Conservation (phyloP, 1,139 yeast species). For the Suhomyces kunorum region DNA sequence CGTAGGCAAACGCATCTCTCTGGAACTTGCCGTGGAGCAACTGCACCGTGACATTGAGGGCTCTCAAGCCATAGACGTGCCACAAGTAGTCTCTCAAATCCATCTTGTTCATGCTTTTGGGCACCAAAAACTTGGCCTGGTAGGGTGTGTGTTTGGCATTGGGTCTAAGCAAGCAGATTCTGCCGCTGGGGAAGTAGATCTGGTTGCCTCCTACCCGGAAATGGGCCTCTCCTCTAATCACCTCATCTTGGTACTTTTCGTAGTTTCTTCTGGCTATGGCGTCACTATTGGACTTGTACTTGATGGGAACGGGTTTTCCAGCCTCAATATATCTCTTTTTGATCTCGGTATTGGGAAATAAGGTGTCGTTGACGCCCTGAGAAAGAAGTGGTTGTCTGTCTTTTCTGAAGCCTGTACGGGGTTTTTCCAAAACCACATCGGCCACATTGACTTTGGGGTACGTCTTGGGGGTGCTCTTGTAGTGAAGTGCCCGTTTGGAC, state of each 20-base stretch:
- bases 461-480: slow-evolving; percentile 32
- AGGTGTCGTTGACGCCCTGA: slow-evolving; percentile 41
- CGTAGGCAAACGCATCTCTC: slow-evolving; percentile 61
- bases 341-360: slow-evolving; percentile 45
- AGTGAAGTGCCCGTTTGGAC: slow-evolving; percentile 30
- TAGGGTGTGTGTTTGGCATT: slow-evolving; percentile 94
- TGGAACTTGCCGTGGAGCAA: slow-evolving; percentile 71
- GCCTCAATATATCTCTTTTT: slow-evolving; percentile 36
- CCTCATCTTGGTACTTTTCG: slow-evolving; percentile 52
- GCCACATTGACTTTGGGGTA: slow-evolving; percentile 45
- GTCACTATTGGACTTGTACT: slow-evolving; percentile 38
- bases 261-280: slow-evolving; percentile 41
- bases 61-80: slow-evolving; percentile 85
- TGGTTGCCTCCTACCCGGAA: slow-evolving; percentile 74
- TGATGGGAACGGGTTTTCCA: slow-evolving; percentile 48
- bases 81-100: slow-evolving; percentile 89
- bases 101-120: slow-evolving; percentile 84
- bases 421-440: slow-evolving; percentile 43
- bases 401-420: slow-evolving; percentile 42
- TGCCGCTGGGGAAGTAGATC: slow-evolving; percentile 80
- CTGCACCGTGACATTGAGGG: slow-evolving; percentile 83
- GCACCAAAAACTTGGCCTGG: slow-evolving; percentile 93
- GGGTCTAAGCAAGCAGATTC: slow-evolving; percentile 77
- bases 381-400: slow-evolving; percentile 44
- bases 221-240: slow-evolving; percentile 71